Evolutionary conservation across 2,329 filamentous ascomycete species (phyloP), one percentile per base, ranked within the genome.

Genomic region (Pseudocercospora crystallina): DNA sequence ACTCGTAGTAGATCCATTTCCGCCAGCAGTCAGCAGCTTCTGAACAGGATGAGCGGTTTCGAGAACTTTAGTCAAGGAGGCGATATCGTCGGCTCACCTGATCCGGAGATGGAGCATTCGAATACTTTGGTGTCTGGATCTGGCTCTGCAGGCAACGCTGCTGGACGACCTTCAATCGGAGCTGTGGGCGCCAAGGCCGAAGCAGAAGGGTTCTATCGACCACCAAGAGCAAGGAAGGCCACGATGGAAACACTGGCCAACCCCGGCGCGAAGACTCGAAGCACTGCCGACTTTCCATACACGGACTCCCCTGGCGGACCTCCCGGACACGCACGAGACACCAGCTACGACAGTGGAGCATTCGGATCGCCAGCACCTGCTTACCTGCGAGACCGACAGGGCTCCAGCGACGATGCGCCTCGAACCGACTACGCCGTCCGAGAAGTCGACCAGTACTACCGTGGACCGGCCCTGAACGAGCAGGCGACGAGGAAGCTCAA

Each of bases 371-470:
- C 78, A n/a, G 65, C 73, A 8, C 74, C 80, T 31, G 80, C 79
- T 5, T 81, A 81, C 61, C 65, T 82, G 29, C 75, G 77, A 14
- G 72, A 73, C 56, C 69, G 76, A 26, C 71, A 73, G 37, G 80
- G 84, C 51, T 74, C 79, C n/a, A 77, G 79, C 38, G 70, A 78
- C 7, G 74, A 77, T 15, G 52, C 43, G 17, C 46, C 39, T 30
- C 75, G 72, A 50, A 85, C 87, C 1, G 92, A 99, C 65, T 97
- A 97, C 66, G 86, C 91, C 2, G 94, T 92, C 1, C 86, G 94
- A 49, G 94, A 99, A 70, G 90, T 95, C 0, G 94, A 99, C 69
- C 96, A 96, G 64, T 97, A 97, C 71, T 97, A 99, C 64, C 84
- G 94, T 31, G 94, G 94, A 0, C 89, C 90, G 14, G 90, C 92